These are phyloP conservation scores for Colletotrichum sansevieriae DNA, from an alignment of 2,329 filamentous ascomycete species.

Conservation along the genomic window DNA sequence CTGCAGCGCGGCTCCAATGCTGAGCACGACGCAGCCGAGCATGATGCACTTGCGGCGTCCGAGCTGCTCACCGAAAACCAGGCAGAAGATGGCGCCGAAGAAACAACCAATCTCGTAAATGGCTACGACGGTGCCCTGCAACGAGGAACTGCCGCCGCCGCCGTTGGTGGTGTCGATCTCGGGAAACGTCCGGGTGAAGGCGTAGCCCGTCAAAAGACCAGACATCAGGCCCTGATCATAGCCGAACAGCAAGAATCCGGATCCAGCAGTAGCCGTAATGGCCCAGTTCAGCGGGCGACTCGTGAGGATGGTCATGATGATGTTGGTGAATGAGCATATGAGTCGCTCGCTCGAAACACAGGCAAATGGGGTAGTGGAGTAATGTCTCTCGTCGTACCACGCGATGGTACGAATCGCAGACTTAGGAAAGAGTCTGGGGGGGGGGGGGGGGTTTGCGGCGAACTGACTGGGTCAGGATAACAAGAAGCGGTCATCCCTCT, in stretches of 20 bases:
- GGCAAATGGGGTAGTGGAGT: background rate
- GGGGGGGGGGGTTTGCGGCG: no score
- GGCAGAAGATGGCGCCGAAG: constrained; percentile 57
- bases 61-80: constrained; percentile 57
- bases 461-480: constrained; percentile 3
- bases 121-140: constrained; percentile 60
- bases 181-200: constrained; percentile 50
- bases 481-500: background rate
- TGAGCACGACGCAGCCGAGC: constrained; percentile 55
- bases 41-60: constrained; percentile 57
- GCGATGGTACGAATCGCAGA: constrained; percentile 20
- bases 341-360: background rate
- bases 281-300: constrained; percentile 55
- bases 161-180: constrained; percentile 52
- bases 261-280: constrained; percentile 52
- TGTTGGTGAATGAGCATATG: background rate
- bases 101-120: constrained; percentile 65
- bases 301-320: constrained; percentile 44
- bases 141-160: constrained; percentile 53
- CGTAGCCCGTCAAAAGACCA: constrained; percentile 50
- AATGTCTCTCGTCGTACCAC: background rate
- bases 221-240: constrained; percentile 47
- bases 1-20: constrained; percentile 59
- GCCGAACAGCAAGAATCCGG: constrained; percentile 51
- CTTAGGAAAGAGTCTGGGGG: constrained; percentile 5